Evolutionary conservation across 176 grass and related monocot species (phyloP).

Genomic region (Aegilops speltoides): DNA sequence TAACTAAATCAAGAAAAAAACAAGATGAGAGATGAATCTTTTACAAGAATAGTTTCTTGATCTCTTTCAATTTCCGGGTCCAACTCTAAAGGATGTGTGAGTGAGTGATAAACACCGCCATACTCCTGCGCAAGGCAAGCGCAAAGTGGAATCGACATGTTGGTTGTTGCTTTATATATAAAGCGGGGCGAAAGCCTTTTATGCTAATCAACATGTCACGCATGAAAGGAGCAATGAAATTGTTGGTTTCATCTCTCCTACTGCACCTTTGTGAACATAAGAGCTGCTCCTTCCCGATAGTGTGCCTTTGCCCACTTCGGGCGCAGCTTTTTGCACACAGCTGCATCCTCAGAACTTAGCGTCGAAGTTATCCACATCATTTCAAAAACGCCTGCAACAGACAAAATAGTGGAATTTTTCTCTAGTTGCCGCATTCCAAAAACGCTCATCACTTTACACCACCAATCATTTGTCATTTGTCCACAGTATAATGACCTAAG

Average conservation of each 20-base stretch:
- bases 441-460: too few relatives aligned
- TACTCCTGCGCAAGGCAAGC: slow-evolving; percentile 19
- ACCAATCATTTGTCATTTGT: too few relatives aligned
- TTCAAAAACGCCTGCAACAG: too few relatives aligned
- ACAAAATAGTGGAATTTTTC: too few relatives aligned
- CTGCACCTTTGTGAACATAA: neutral
- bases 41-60: slow-evolving; percentile 39
- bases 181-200: too few relatives aligned
- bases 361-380: too few relatives aligned
- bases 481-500: too few relatives aligned
- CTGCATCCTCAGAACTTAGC: neutral
- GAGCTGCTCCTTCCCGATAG: slow-evolving; percentile 30
- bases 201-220: neutral
- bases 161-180: too few relatives aligned
- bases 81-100: slow-evolving; percentile 3
- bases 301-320: slow-evolving; percentile 39
- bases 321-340: slow-evolving; percentile 11
- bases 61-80: slow-evolving; percentile 33
- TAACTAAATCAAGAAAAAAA: neutral
- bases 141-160: neutral
- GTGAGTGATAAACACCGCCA: neutral
- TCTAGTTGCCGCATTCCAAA: too few relatives aligned
- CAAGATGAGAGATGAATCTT: neutral
- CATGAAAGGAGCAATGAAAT: neutral
- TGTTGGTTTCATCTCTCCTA: neutral